Evolutionary conservation across 2,329 filamentous ascomycete genomes (phyloP).

Genomic region (Ophiostoma piceae): DNA sequence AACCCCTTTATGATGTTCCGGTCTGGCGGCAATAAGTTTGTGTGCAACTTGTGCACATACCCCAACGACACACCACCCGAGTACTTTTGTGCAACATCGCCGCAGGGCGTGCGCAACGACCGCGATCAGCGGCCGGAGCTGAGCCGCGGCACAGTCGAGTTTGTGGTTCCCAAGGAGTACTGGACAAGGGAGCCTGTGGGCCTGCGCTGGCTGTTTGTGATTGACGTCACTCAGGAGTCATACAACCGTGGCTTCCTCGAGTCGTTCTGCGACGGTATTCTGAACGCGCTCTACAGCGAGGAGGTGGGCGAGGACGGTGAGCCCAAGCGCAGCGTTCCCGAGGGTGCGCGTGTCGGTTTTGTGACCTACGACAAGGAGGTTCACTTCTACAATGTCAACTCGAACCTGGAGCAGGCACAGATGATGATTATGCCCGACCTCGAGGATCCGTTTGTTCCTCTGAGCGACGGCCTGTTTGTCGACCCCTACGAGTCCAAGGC

Average conservation of each 20-base stretch:
- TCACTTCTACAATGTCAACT: constrained; percentile 95
- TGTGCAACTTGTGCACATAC: constrained; percentile 97
- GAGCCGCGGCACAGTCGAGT: constrained; percentile 88
- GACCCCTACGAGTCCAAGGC: constrained; percentile 81
- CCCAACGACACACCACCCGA: constrained; percentile 89
- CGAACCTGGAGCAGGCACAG: constrained; percentile 77
- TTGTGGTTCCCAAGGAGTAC: constrained; percentile 95
- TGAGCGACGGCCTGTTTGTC: constrained; percentile 88
- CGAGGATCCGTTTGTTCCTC: constrained; percentile 89
- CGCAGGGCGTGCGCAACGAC: constrained; percentile 80
- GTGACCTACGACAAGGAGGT: constrained; percentile 95
- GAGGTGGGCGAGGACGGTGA: constrained; percentile 51
- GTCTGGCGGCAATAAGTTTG: constrained; percentile 89
- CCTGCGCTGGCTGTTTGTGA: constrained; percentile 80
- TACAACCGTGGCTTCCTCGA: constrained; percentile 87
- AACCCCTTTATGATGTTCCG: constrained; percentile 99
- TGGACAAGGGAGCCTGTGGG: constrained; percentile 93
- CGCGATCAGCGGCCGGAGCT: constrained; percentile 84
- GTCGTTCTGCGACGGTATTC: constrained; percentile 83
- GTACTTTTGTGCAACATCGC: constrained; percentile 89
- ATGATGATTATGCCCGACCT: constrained; percentile 99
- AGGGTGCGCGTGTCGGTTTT: constrained; percentile 84
- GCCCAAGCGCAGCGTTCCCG: constrained; percentile 58
- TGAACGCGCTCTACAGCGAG: constrained; percentile 74
- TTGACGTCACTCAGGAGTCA: constrained; percentile 89